These are phyloP conservation scores for Rubia peregrina DNA, from an alignment of 305 asterid genomes.

Conservation along the genomic window DNA sequence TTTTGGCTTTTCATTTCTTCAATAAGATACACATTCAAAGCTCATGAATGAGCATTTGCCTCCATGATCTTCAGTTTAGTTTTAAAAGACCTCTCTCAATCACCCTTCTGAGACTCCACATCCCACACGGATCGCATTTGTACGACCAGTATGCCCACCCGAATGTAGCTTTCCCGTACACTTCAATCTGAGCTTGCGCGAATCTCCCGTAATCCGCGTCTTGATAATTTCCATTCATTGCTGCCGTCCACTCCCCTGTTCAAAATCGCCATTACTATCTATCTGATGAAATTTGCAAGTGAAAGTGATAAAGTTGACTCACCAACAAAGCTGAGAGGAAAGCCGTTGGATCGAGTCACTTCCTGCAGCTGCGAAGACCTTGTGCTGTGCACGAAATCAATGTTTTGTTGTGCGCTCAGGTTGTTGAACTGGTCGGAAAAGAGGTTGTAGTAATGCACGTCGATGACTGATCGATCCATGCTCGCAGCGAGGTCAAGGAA, in stretches of 20 bases:
- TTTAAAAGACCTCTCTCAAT: constrained; percentile 9
- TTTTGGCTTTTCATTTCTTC: background rate
- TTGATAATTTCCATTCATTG: constrained; percentile 16
- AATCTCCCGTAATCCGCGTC: constrained; percentile 32
- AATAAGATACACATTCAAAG: background rate
- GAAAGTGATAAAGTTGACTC: background rate
- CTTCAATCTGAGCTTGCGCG: constrained; percentile 43
- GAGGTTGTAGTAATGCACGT: constrained; percentile 64
- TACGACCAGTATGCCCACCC: constrained; percentile 61
- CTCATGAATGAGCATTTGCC: background rate
- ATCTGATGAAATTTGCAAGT: background rate
- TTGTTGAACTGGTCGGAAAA: constrained; percentile 30
- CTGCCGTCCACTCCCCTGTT: constrained; percentile 57
- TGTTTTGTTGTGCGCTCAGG: constrained; percentile 41
- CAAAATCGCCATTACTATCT: background rate
- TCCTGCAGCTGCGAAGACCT: constrained; percentile 32
- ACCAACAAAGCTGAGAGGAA: constrained; percentile 19
- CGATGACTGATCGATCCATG: constrained; percentile 40
- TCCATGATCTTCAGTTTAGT: background rate
- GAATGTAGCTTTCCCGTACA: constrained; percentile 44
- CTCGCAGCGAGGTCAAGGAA: constrained; percentile 38
- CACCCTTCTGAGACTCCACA: constrained; percentile 15
- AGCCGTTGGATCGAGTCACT: constrained; percentile 6
- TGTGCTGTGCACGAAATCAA: constrained; percentile 39
- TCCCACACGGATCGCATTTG: constrained; percentile 22